phyloP scores from a whole-genome alignment of 345 rosid genomes.

The Raphanus raphanistrum region DNA sequence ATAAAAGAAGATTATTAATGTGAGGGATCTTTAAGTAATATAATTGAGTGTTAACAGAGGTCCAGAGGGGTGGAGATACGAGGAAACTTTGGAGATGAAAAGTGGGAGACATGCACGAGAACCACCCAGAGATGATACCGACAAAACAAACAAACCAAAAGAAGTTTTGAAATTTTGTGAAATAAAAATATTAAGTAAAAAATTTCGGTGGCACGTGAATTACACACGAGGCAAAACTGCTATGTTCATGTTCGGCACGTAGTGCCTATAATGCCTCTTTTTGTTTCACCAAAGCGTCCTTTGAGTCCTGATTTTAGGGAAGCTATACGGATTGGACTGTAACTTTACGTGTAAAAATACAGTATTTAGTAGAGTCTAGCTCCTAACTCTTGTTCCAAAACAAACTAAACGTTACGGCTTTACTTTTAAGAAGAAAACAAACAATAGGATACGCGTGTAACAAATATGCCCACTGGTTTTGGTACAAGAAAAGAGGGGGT shows the following conservation, averaged over 20 bases:
- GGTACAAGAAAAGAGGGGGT: neutral
- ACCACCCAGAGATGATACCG: constrained; percentile 38
- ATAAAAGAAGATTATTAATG: neutral
- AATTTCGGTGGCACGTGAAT: constrained; percentile 10
- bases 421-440: constrained; percentile 3
- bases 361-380: neutral
- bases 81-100: constrained; percentile 41
- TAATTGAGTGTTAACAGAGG: neutral
- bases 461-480: neutral
- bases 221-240: constrained; percentile 23
- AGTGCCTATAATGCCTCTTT: constrained; percentile 1
- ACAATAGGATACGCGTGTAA: neutral
- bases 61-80: constrained; percentile 34
- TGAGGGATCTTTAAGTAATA: constrained; percentile 9
- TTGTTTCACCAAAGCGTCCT: constrained; percentile 8
- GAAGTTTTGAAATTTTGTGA: neutral
- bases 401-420: constrained; percentile 11
- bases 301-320: constrained; percentile 32
- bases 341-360: neutral
- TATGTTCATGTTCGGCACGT: constrained; percentile 3
- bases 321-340: constrained; percentile 21
- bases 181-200: neutral
- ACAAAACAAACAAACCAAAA: constrained; percentile 11
- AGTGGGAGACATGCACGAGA: constrained; percentile 46
- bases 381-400: neutral